These are phyloP conservation scores for Cutaneotrichosporon cyanovorans DNA, from an alignment of 1,284 basidiomycete species.

Conservation along the genomic window DNA sequence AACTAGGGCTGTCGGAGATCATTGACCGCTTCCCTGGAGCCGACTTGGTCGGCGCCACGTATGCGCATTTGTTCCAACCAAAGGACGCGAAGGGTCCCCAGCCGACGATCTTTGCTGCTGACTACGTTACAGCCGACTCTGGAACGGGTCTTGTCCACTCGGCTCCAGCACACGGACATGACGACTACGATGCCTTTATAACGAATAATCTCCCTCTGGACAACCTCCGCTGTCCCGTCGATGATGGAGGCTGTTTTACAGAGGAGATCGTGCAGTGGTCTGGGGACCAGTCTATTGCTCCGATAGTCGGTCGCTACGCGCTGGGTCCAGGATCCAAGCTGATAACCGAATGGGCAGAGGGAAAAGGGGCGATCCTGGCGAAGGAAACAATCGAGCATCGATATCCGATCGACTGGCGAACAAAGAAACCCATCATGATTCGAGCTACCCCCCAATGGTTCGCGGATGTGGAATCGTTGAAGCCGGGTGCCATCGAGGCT, in stretches of 20 bases:
- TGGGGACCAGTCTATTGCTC: conserved; percentile 36
- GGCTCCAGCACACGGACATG: conserved; percentile 88
- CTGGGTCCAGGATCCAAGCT: conserved; percentile 62
- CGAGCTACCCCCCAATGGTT: conserved; percentile 99
- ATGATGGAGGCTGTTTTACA: conserved; percentile 69
- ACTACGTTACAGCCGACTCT: conserved; percentile 74
- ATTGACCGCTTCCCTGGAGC: conserved; percentile 54
- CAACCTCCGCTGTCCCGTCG: conserved; percentile 63
- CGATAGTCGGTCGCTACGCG: conserved; percentile 60
- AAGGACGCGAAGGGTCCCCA: conserved; percentile 49
- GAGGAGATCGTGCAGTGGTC: conserved; percentile 53
- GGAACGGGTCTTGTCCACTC: conserved; percentile 97
- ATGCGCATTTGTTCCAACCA: conserved; percentile 61
- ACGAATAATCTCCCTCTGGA: conserved; percentile 34
- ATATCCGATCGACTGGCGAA: conserved; percentile 97
- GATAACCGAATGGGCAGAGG: conserved; percentile 59
- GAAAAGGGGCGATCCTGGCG: conserved; percentile 56
- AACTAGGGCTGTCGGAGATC: conserved; percentile 53
- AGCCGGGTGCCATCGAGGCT: conserved; percentile 63
- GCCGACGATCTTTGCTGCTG: conserved; percentile 49
- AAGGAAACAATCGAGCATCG: conserved; percentile 71
- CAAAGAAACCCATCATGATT: conserved; percentile 83
- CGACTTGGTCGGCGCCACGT: conserved; percentile 59
- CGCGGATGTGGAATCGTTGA: conserved; percentile 79
- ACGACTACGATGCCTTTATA: conserved; percentile 77